Percentiles rank a stretch among this genome's conserved stretches.
These are phyloP conservation scores for Verticillium nonalfalfae DNA, from an alignment of 2,329 filamentous ascomycete genomes.

Conservation along the genomic window DNA sequence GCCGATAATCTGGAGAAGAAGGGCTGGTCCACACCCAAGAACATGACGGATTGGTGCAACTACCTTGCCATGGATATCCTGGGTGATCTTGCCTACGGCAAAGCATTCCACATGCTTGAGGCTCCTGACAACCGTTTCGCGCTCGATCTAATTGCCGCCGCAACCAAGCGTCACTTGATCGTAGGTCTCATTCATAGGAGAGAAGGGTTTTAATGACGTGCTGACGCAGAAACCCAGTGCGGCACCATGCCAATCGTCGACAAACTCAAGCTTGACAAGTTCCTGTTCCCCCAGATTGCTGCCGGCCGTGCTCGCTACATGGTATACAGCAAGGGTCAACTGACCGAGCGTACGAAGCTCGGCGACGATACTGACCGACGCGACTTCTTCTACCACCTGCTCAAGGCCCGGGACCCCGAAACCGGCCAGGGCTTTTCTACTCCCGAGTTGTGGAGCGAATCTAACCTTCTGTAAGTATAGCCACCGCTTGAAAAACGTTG, in stretches of 20 bases:
- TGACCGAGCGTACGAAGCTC: conserved; percentile 59
- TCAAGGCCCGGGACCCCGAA: conserved; percentile 65
- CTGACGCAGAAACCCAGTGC: conserved; percentile 36
- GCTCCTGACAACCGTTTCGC: conserved; percentile 57
- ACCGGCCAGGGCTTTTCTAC: conserved; percentile 61
- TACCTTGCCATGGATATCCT: conserved; percentile 59
- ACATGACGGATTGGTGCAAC: conserved; percentile 59
- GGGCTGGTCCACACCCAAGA: conserved; percentile 51
- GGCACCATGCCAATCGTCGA: conserved; percentile 66
- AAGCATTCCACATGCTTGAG: conserved; percentile 58
- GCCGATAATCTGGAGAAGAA: conserved; percentile 35
- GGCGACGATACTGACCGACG: conserved; percentile 61
- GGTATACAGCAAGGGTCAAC: conserved; percentile 62
- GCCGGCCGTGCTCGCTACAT: conserved; percentile 64
- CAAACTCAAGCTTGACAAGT: conserved; percentile 58
- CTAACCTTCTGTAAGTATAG: conserved; percentile 53
- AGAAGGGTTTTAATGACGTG: conserved; percentile 9
- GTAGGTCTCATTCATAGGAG: conserved; percentile 33
- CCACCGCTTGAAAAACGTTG: neutral
- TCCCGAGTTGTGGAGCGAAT: conserved; percentile 64
- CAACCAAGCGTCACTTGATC: conserved; percentile 62
- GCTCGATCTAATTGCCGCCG: conserved; percentile 59
- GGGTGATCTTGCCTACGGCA: conserved; percentile 54
- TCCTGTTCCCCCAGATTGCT: conserved; percentile 62
- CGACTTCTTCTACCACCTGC: conserved; percentile 71